Evolutionary conservation across 176 grass and related monocot species (phyloP).

Genomic region (Ensete ventricosum): DNA sequence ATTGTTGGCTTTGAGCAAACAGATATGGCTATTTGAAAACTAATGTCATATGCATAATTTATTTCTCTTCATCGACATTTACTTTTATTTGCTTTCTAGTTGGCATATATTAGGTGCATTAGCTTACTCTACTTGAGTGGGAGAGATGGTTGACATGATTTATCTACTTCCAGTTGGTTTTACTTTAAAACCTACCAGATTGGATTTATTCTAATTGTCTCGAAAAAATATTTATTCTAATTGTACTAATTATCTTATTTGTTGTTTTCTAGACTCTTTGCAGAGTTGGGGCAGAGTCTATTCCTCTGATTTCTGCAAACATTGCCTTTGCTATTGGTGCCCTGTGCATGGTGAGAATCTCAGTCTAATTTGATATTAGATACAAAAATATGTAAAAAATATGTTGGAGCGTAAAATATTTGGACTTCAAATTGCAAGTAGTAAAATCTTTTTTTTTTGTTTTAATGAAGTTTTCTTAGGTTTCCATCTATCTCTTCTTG

Average conservation of each 20-base stretch:
- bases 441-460: too few relatives aligned
- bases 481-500: too few relatives aligned
- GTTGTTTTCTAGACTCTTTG: slow-evolving; percentile 52
- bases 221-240: background rate
- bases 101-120: background rate
- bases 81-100: background rate
- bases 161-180: slow-evolving; percentile 14
- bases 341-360: slow-evolving; percentile 64
- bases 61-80: too few relatives aligned
- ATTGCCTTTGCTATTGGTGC: slow-evolving; percentile 80
- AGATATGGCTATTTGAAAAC: too few relatives aligned
- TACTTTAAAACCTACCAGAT: slow-evolving; percentile 11
- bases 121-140: background rate
- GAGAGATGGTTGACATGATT: background rate
- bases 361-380: background rate
- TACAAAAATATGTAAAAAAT: too few relatives aligned
- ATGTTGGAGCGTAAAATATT: too few relatives aligned
- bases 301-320: slow-evolving; percentile 62
- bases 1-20: too few relatives aligned
- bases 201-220: background rate
- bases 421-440: too few relatives aligned
- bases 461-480: too few relatives aligned
- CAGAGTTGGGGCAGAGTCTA: slow-evolving; percentile 33
- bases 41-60: too few relatives aligned
- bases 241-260: slow-evolving; percentile 22